Evolutionary conservation across 176 grass and related monocot genomes (phyloP), one percentile per base, ranked within the genome.

Genomic region (Oryza brachyantha): DNA sequence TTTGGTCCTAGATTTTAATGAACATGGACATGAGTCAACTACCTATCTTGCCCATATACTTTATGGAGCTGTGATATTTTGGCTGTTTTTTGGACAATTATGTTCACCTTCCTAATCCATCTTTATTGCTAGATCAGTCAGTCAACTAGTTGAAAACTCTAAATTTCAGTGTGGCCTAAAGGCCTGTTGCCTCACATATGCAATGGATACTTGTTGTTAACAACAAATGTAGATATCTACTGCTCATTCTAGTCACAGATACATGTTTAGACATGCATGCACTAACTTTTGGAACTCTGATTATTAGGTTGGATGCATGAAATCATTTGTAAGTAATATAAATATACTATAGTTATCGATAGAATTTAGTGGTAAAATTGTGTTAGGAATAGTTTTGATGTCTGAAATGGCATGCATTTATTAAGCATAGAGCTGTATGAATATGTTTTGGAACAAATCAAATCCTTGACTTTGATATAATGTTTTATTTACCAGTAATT

Each of bases 81-180:
- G 19, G 1, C 50, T 75, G n/a, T 36, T 86, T 46, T 46, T 75
- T 12, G 22, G 54, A 48, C 31, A 62, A 14, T 39, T 11, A 57
- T 68, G 31, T 52, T 50, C 12, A 61, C 64, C 52, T 22, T 7
- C 55, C 37, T 3, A 13, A 11, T 68, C 37, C 27, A 31, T 24
- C 4, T 73, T 59, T n/a, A 74, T 61, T 8, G 58, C 21, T 45
- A 74, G 58, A 85, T 17, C 34, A 45, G 73, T 60, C 28, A 36
- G 37, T 70, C 37, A n/a, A n/a, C n/a, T n/a, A 16, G 24, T 70
- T 26, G 0, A n/a, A 50, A 46, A 46, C 13, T 43, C 41, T 31
- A 57, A 67, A 77, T 76, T 76, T 13, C 36, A 82, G 3, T 76
- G 19, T 81, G 31, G 28, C 52, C 17, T 57, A 68, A 13, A n/a